Percentiles rank a stretch among this genome's conserved stretches.
Conservation (phyloP, 352 stramenopile genomes). For the Phytophthora palmivora region DNA sequence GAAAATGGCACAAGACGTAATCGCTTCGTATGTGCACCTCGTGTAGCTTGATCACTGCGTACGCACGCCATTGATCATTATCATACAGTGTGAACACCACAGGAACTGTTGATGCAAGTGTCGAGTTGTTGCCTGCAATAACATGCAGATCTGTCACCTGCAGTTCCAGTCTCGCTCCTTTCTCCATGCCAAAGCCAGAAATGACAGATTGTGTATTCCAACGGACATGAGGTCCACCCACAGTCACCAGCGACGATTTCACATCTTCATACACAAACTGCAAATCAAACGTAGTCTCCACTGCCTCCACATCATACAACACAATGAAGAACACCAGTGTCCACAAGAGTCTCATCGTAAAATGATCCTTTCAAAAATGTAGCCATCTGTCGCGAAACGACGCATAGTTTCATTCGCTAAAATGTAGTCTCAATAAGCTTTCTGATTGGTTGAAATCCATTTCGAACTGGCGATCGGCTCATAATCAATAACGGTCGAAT, state of each 20-base stretch:
- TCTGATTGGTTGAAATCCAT: conserved; percentile 1
- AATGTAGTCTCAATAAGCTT: not conserved
- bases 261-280: conserved; percentile 20
- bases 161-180: conserved; percentile 49
- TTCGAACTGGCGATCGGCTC: conserved; percentile 1
- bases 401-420: conserved; percentile 6
- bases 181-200: conserved; percentile 67
- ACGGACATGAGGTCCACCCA: conserved; percentile 31
- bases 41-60: conserved; percentile 62
- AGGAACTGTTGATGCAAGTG: conserved; percentile 31
- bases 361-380: conserved; percentile 9
- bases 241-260: not conserved
- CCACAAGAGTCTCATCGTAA: conserved; percentile 4
- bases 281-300: conserved; percentile 20
- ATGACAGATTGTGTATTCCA: conserved; percentile 76
- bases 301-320: not conserved
- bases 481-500: not conserved
- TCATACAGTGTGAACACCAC: conserved; percentile 71
- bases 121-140: not conserved
- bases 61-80: conserved; percentile 66
- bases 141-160: conserved; percentile 35
- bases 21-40: conserved; percentile 65
- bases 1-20: conserved; percentile 68
- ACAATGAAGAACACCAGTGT: not conserved
- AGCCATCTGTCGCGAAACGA: conserved; percentile 26